Conservation (phyloP, 176 grass and related monocot species). For the Oryza officinalis region DNA sequence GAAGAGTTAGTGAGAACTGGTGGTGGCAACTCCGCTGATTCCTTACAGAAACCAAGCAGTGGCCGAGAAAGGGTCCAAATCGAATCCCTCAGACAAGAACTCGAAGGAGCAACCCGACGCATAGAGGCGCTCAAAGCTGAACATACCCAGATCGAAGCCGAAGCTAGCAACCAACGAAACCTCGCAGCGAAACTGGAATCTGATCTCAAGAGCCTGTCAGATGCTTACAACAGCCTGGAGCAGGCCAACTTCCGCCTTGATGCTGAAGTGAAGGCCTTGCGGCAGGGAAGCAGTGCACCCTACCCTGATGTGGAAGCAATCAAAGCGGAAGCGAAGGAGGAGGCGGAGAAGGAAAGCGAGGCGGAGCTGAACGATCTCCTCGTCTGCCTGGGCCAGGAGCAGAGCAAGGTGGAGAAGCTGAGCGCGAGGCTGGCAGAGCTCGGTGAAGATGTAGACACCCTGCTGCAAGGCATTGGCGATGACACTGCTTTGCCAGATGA, state of each 20-base stretch:
- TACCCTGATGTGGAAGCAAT: constrained; percentile 71
- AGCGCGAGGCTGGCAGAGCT: constrained; percentile 70
- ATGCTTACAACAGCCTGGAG: constrained; percentile 94
- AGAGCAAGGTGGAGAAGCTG: constrained; percentile 97
- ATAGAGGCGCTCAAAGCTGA: constrained; percentile 70
- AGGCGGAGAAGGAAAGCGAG: constrained; percentile 83
- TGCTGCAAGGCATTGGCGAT: constrained; percentile 85
- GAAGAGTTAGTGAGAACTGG: constrained; percentile 86
- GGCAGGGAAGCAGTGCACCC: constrained; percentile 51
- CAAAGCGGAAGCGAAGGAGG: constrained; percentile 76
- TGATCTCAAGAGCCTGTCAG: constrained; percentile 93
- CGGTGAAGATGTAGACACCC: constrained; percentile 74
- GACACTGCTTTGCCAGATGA: constrained; percentile 58
- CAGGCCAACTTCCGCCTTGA: constrained; percentile 79
- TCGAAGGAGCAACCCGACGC: constrained; percentile 54
- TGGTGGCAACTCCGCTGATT: constrained; percentile 47
- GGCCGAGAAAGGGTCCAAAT: constrained; percentile 77
- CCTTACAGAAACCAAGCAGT: constrained; percentile 56
- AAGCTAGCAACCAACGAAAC: constrained; percentile 70
- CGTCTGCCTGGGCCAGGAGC: constrained; percentile 97
- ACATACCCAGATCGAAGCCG: constrained; percentile 69
- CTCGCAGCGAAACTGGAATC: constrained; percentile 80
- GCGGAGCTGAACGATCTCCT: constrained; percentile 89
- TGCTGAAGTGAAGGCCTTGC: constrained; percentile 57
- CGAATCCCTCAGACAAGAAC: constrained; percentile 88